phyloP scores from a whole-genome alignment of 2,329 filamentous ascomycete genomes.

The Aureobasidium sp. region DNA sequence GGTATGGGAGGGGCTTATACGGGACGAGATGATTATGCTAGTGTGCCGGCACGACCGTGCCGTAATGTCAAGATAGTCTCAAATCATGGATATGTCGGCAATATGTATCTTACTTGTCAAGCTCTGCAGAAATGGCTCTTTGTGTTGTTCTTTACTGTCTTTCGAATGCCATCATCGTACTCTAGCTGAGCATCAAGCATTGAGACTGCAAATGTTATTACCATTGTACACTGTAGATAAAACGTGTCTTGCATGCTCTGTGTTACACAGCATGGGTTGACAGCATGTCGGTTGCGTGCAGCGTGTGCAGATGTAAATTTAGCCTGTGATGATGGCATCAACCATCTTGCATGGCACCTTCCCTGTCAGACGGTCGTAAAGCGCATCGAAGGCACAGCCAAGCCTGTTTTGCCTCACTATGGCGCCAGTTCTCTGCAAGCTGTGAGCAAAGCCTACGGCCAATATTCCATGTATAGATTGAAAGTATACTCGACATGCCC shows the following conservation, averaged over 20 bases:
- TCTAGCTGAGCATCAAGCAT: neutral
- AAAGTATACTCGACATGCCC: conserved; percentile 4
- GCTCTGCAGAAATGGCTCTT: neutral
- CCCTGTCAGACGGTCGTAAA: neutral
- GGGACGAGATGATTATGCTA: conserved; percentile 1
- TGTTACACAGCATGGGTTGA: conserved; percentile 14
- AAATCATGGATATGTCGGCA: conserved; percentile 9
- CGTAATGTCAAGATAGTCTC: conserved; percentile 2
- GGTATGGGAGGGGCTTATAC: conserved; percentile 18
- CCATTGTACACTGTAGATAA: neutral
- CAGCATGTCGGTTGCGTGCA: conserved; percentile 7
- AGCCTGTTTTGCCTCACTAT: neutral
- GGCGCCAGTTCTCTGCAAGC: neutral
- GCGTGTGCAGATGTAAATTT: conserved; percentile 8
- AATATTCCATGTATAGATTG: conserved; percentile 14
- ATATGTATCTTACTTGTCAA: neutral
- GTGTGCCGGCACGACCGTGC: conserved; percentile 17
- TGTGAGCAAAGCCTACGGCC: conserved; percentile 2
- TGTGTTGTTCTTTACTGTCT: neutral
- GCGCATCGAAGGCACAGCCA: neutral
- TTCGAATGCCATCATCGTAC: neutral
- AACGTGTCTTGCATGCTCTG: conserved; percentile 4
- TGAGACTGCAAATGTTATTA: neutral
- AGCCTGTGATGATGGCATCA: neutral
- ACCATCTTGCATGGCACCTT: neutral